Percentiles rank a stretch among this genome's conserved stretches.
Conservation (phyloP, 2,329 filamentous ascomycete genomes). For the Ophiobolus disseminans region DNA sequence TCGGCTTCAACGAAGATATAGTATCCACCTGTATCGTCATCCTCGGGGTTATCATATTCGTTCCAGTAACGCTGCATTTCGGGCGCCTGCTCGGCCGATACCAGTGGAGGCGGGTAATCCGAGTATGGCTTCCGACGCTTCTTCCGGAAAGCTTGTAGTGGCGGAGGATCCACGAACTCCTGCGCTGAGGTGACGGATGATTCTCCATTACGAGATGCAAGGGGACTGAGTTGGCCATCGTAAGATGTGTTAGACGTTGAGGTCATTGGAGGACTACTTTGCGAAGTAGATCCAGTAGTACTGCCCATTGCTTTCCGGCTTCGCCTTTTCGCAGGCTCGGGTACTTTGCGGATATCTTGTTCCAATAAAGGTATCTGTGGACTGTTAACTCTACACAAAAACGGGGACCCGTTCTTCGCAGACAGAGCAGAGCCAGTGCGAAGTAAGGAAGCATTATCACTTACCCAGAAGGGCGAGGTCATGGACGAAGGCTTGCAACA, state of each 20-base stretch:
- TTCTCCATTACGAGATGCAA: conserved; percentile 36
- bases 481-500: conserved; percentile 55
- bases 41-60: conserved; percentile 82
- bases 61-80: conserved; percentile 71
- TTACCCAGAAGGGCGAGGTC: conserved; percentile 57
- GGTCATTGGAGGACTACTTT: conserved; percentile 38
- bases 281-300: conserved; percentile 27
- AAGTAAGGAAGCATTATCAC: conserved; percentile 5
- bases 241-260: conserved; percentile 50
- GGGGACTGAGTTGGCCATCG: conserved; percentile 43
- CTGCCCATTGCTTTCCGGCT: conserved; percentile 36
- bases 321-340: conserved; percentile 45
- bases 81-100: conserved; percentile 24
- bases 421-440: too few relatives aligned
- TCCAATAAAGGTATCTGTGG: conserved; percentile 51
- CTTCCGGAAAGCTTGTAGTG: conserved; percentile 53
- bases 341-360: conserved; percentile 62
- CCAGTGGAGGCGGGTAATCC: conserved; percentile 29
- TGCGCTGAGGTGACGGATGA: conserved; percentile 45
- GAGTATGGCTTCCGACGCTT: conserved; percentile 48
- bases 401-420: not conserved
- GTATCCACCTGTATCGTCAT: conserved; percentile 63
- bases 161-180: conserved; percentile 48
- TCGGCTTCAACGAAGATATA: conserved; percentile 82
- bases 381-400: conserved; percentile 2